A percentile compares a stretch with the other conserved stretches of the same genome.
Evolutionary conservation across 305 asterid genomes (phyloP).

Genomic region (Andrographis paniculata): DNA sequence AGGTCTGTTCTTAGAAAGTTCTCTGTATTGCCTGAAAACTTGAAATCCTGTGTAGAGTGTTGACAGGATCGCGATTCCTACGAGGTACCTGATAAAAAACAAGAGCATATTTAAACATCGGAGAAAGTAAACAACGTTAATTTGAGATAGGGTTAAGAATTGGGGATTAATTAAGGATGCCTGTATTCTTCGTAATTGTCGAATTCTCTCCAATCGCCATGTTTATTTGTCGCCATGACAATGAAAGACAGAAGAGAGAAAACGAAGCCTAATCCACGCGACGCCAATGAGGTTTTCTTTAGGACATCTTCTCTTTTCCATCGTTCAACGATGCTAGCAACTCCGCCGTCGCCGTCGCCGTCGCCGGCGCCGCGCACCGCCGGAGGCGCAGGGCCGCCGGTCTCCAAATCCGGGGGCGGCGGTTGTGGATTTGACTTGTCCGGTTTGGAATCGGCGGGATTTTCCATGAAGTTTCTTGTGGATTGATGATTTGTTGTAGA

Average conservation of each 20-base stretch:
- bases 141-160: no score
- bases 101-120: background rate
- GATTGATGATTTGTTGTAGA: background rate
- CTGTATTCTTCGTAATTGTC: constrained; percentile 56
- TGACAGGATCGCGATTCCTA: constrained; percentile 58
- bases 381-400: constrained; percentile 1
- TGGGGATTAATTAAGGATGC: constrained; percentile 20
- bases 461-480: constrained; percentile 16
- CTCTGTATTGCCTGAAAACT: constrained; percentile 35
- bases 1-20: constrained; percentile 34
- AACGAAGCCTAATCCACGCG: constrained; percentile 33
- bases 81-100: constrained; percentile 35
- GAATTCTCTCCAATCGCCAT: constrained; percentile 58
- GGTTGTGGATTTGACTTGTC: constrained; percentile 14
- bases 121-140: background rate
- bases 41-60: constrained; percentile 54
- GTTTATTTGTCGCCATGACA: constrained; percentile 59
- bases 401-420: constrained; percentile 8
- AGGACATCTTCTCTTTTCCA: constrained; percentile 64
- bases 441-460: constrained; percentile 16
- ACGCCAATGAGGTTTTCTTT: constrained; percentile 33
- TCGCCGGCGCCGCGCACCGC: constrained; percentile 30
- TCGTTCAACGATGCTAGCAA: constrained; percentile 29
- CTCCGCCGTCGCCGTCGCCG: constrained; percentile 22
- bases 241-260: constrained; percentile 64